Percentiles rank a stretch among this genome's conserved stretches.
These are phyloP conservation scores for Mycosphaerella arachidis DNA, from an alignment of 2,329 filamentous ascomycete genomes.

Conservation along the genomic window DNA sequence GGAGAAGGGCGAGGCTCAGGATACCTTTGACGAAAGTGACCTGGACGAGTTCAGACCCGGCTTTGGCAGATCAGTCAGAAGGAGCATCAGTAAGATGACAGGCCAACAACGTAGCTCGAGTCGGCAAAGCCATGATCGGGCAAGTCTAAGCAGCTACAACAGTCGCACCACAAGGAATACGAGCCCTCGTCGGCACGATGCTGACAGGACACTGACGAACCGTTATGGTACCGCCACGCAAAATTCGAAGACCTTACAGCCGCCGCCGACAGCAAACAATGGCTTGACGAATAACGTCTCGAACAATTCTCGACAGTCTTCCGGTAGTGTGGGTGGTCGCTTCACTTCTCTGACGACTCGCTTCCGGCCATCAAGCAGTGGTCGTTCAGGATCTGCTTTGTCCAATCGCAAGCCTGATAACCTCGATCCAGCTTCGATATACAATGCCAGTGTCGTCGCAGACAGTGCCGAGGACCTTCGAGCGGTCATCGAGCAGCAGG, in stretches of 20 bases:
- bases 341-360: conserved; percentile 30
- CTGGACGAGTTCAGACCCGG: conserved; percentile 75
- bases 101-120: conserved; percentile 52
- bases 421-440: conserved; percentile 30
- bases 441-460: conserved; percentile 54
- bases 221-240: conserved; percentile 2
- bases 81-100: conserved; percentile 51
- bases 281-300: conserved; percentile 7
- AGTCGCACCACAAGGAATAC: conserved; percentile 59
- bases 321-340: conserved; percentile 38
- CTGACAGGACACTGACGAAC: conserved; percentile 10
- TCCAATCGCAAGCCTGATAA: conserved; percentile 15
- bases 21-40: conserved; percentile 56
- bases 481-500: conserved; percentile 70
- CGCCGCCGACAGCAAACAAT: conserved; percentile 2
- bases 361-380: conserved; percentile 22
- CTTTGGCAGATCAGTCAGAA: conserved; percentile 37
- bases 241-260: conserved; percentile 6
- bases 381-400: conserved; percentile 17
- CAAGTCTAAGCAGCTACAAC: conserved; percentile 39
- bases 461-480: conserved; percentile 76
- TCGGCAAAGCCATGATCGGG: conserved; percentile 23
- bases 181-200: conserved; percentile 47
- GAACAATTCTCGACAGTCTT: conserved; percentile 17
- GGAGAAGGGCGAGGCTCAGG: conserved; percentile 46